phyloP scores from a whole-genome alignment of 2,329 filamentous ascomycete species.

The Didymellaceae sp. region DNA sequence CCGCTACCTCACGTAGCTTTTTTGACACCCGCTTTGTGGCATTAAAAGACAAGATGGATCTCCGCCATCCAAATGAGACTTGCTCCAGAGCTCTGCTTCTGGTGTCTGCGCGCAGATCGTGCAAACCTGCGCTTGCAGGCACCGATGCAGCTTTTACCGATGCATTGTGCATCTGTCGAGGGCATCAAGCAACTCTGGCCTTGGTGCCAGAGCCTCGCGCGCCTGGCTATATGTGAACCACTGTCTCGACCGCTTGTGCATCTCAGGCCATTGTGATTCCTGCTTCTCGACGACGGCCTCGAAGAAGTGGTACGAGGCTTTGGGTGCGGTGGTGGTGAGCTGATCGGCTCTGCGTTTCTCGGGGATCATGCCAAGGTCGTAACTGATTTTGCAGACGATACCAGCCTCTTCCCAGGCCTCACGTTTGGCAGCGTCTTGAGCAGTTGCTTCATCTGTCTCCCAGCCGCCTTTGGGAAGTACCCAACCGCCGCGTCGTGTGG shows the following conservation, averaged over 20 bases:
- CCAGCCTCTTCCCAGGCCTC: constrained; percentile 99
- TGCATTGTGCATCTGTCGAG: constrained; percentile 75
- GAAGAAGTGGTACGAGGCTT: constrained; percentile 80
- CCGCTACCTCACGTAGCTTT: constrained; percentile 35
- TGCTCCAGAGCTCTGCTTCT: constrained; percentile 4
- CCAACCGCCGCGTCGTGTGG: constrained; percentile 88
- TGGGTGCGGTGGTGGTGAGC: constrained; percentile 68
- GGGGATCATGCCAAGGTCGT: constrained; percentile 83
- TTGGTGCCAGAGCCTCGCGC: constrained; percentile 73
- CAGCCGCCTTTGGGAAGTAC: constrained; percentile 97
- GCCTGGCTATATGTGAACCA: constrained; percentile 91
- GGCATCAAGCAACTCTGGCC: constrained; percentile 89
- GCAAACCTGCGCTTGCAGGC: constrained; percentile 17
- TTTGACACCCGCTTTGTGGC: constrained; percentile 40
- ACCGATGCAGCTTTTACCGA: constrained; percentile 34
- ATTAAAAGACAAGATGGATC: constrained; percentile 30
- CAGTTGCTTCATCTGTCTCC: constrained; percentile 91
- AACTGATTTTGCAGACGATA: constrained; percentile 82
- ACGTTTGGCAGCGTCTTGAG: constrained; percentile 79
- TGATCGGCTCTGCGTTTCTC: constrained; percentile 71
- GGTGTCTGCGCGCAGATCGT: constrained; percentile 20
- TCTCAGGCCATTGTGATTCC: constrained; percentile 90
- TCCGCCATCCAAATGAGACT: constrained; percentile 17
- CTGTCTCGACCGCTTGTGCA: constrained; percentile 84
- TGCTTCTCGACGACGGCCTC: constrained; percentile 88